Conservation (phyloP, 768 basidiomycete genomes). For the Hemileccinum rubropunctum region DNA sequence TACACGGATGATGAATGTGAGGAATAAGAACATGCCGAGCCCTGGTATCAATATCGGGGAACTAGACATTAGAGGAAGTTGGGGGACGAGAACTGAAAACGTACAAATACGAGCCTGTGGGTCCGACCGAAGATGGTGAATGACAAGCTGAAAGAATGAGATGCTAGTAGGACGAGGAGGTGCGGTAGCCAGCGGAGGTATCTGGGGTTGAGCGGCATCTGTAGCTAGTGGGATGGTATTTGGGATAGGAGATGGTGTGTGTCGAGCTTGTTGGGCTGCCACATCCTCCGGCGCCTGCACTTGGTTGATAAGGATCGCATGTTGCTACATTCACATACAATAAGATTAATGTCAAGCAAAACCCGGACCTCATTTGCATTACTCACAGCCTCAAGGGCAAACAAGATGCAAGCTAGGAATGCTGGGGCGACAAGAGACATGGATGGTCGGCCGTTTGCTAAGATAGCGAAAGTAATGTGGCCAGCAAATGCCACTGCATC, state of each 20-base stretch:
- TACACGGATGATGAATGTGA: constrained; percentile 72
- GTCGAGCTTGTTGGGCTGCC: constrained; percentile 29
- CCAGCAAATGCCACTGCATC: constrained; percentile 86
- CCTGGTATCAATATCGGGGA: constrained; percentile 38
- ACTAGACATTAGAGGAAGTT: neutral
- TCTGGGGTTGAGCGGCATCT: constrained; percentile 10
- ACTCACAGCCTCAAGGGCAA: constrained; percentile 81
- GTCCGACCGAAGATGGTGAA: constrained; percentile 61
- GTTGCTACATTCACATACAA: constrained; percentile 56
- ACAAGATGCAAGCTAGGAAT: constrained; percentile 75
- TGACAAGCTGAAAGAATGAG: constrained; percentile 47
- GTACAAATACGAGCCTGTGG: constrained; percentile 71
- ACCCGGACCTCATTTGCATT: neutral
- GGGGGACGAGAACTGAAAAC: constrained; percentile 19
- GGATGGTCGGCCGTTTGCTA: constrained; percentile 79
- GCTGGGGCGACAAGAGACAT: constrained; percentile 81
- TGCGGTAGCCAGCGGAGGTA: constrained; percentile 20
- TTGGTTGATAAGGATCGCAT: constrained; percentile 73
- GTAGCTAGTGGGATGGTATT: constrained; percentile 3
- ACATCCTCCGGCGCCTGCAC: constrained; percentile 78
- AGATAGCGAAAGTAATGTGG: constrained; percentile 84
- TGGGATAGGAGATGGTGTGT: constrained; percentile 4
- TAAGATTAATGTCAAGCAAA: neutral
- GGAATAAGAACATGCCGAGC: constrained; percentile 62
- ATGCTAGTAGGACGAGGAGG: constrained; percentile 13